Base-by-base conservation (phyloP, 108 stramenopile genomes). In the Cyclotella kingstonii region DNA sequence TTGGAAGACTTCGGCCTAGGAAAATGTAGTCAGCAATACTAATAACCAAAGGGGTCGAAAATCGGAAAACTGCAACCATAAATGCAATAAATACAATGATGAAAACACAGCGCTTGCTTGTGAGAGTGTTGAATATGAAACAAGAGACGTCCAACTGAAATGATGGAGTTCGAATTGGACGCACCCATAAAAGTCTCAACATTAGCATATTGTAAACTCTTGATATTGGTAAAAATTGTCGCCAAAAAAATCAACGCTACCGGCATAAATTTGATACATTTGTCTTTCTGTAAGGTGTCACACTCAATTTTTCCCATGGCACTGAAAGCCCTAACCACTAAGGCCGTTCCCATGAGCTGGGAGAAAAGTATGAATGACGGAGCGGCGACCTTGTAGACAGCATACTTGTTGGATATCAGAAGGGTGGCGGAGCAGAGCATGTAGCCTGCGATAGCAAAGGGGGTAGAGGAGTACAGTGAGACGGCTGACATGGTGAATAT, bases 321-420 rank as follows among this genome's bases (percentile, higher is more conserved):
- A 23, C 56, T 55, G n/a, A 66, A 78, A 10, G 49, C 28, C 60
- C 51, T 64, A 21, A 76, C 74, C 25, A 74, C 70, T 22, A 72
- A 22, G 26, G 61, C 83, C 1, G 80, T 78, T 3, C 71, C 74
- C 40, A 70, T 56, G 22, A 81, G 69, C 51, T 80, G 79, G 60
- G 74, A 56, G 39, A 77, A 69, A 18, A 79, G 62, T 42, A 80
- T 72, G 68, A 73, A 79, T 21, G 73, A 77, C 3, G 81, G 79
- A 35, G 77, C 62, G 21, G 76, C 70, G 28, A 81, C 45, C 54
- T 68, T 68, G 72, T 78, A 62, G 54, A 84, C 79, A 42, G 84
- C 81, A 40, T 78, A 77, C 54, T 84, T 84, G 75, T 84, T 84
- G 51, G 73, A 53, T 28, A 84, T 72, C 1, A 84, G 78, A 72